Conservation (phyloP, 176 grass and related monocot species). For the Hordeum marinum region DNA sequence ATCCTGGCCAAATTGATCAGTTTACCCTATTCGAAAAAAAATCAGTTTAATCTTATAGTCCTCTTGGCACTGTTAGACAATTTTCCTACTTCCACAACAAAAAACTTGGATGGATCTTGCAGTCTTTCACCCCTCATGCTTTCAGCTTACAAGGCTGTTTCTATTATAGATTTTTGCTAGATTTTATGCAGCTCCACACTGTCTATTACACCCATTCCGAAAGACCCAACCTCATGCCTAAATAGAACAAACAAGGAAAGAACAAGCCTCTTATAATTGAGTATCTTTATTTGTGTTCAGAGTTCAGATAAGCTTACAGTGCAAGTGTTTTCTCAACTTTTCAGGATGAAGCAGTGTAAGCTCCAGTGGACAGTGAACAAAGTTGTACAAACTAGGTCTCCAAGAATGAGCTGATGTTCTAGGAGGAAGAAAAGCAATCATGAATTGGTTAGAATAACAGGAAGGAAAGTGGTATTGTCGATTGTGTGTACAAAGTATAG, state of each 20-base stretch:
- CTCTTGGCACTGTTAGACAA: not conserved
- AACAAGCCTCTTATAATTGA: not conserved
- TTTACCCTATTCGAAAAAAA: too few relatives aligned
- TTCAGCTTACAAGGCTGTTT: too few relatives aligned
- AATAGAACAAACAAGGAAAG: not conserved
- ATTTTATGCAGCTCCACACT: too few relatives aligned
- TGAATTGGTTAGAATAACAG: slow-evolving; percentile 49
- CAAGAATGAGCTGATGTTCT: not conserved
- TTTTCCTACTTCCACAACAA: not conserved
- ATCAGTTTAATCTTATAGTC: slow-evolving; percentile 3
- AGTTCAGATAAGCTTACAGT: slow-evolving; percentile 12
- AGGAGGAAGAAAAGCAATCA: slow-evolving; percentile 25
- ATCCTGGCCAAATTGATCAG: not conserved
- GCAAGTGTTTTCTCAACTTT: not conserved
- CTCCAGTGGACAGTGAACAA: slow-evolving; percentile 6
- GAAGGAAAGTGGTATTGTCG: not conserved
- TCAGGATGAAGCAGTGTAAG: slow-evolving; percentile 30
- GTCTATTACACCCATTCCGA: too few relatives aligned
- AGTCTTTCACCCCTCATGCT: too few relatives aligned
- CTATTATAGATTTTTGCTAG: too few relatives aligned
- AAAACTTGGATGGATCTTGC: too few relatives aligned
- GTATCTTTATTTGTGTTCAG: not conserved
- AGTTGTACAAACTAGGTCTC: slow-evolving; percentile 26
- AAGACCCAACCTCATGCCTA: not conserved
- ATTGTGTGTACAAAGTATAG: slow-evolving; percentile 12